Evolutionary conservation across 2,329 filamentous ascomycete genomes (phyloP), one percentile per base, ranked within the genome.

Genomic region (Cladosporium sp.): DNA sequence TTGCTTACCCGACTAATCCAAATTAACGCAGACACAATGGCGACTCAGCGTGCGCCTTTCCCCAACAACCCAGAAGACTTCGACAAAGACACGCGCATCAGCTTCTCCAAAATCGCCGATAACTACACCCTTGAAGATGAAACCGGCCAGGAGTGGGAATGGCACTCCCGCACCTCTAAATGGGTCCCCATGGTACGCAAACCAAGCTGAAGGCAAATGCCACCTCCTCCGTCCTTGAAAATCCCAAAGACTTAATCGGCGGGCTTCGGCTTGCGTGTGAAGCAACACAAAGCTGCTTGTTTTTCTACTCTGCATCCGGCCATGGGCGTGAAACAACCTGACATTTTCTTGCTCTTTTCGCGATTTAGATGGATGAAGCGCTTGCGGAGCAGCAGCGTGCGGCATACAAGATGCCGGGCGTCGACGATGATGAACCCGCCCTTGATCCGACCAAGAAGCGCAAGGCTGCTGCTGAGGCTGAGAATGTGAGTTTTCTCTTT

Each of bases 91-190:
- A 80, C 88, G 22, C 86, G 90, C 60, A 88, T 96, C 63, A 92
- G 89, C 6, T 96, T 86, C 72, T 93, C 88, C n/a, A 87, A 82
- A 65, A 76, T 88, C 54, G 85, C 92, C 69, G 78, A 83, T 5
- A 58, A 57, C 66, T 92, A 85, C 72, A 81, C 93, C 47, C 82
- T 93, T 7, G 90, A 95, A 55, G 86, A 88, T 51, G 88, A 90
- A 42, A 84, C 93, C 65, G 89, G 89, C 47, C 80, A 83, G 54
- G 91, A 96, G 68, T 95, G 85, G 72, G 87, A 91, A 67, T 96
- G 86, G 72, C 84, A 95, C 68, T 71, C 79, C 43, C 77, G 76
- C 44, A 71, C 84, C 59, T 84, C 82, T 71, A 80, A 82, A 70
- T 96, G 91, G 91, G 78, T 89, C 48, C 85, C 83, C 58, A 75